Base-by-base conservation (phyloP, 2,329 filamentous ascomycete species). In the Fusarium sp. region DNA sequence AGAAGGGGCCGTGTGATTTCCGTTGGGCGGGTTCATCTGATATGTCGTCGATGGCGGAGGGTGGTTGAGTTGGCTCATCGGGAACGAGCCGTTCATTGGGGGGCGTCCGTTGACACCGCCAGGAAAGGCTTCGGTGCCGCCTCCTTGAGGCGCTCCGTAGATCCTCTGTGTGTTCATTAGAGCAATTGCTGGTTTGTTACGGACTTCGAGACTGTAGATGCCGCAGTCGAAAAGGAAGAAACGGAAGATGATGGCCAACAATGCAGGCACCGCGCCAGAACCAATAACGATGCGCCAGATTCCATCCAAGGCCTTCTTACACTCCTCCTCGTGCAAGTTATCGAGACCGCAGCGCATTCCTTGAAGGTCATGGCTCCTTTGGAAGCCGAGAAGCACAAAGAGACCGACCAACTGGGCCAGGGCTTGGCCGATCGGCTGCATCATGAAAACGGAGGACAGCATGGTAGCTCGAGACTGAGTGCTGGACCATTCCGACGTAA, bases 241-340 rank as follows among this genome's bases (percentile, higher is more conserved):
- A 16, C 89, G 86, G 72, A 90, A 90, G 38, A 89, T 81, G 64
- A 90, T 87, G 69, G 89, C 89, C 8, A 91, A 79, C 11, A 88
- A 79, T 4, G 88, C 89, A 0, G 89, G 89, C 0, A 90, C 81
- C 8, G 88, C 88, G 6, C 89, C 89, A 0, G 89, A 86, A 2
- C 88, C 89, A 67, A 90, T 86, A 29, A 91, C 87, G 73, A 89
- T 89, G 51, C 89, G 83, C 89, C 89, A 91, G 67, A 90, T 87
- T 1, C 83, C 85, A 68, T 91, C 89, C 2, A 90, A 73, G 7
- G 78, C 78, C 61, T 77, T 76, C 34, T 81, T 81, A 67, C 84
- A 86, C 62, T 84, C 81, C 7, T 81, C 78, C 7, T 83, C 78
- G 67, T 85, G 74, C 6, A 80, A 72, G 1, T 71, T 77, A 68